phyloP scores from a whole-genome alignment of 495 filamentous ascomycete species.

The Podospora pseudocomata region DNA sequence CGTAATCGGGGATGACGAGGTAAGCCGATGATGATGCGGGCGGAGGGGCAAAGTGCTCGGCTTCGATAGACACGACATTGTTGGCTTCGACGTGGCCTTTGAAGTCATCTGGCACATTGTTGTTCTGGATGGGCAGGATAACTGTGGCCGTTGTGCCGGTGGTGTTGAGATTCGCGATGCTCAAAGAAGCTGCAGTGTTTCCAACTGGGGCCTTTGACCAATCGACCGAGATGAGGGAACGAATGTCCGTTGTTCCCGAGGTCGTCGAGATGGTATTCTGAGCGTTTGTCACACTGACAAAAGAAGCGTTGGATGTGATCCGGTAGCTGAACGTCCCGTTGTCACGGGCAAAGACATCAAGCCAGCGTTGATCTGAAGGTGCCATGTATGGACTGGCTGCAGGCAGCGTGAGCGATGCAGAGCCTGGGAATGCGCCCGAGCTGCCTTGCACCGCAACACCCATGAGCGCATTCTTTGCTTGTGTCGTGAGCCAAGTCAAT shows the following conservation, averaged over 20 bases:
- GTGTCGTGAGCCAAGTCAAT: constrained; percentile 42
- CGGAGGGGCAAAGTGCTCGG: constrained; percentile 46
- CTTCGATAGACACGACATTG: constrained; percentile 52
- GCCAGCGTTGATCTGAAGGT: constrained; percentile 41
- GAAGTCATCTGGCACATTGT: constrained; percentile 46
- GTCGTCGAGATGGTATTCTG: constrained; percentile 41
- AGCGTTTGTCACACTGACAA: constrained; percentile 47
- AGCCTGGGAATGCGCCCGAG: constrained; percentile 48
- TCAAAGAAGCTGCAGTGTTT: constrained; percentile 35
- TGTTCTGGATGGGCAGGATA: constrained; percentile 52
- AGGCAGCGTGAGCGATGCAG: constrained; percentile 44
- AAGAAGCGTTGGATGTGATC: constrained; percentile 44
- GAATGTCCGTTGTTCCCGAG: constrained; percentile 41
- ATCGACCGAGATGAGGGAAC: constrained; percentile 51
- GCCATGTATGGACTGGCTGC: constrained; percentile 52
- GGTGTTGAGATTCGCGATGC: constrained; percentile 41
- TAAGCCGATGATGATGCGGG: constrained; percentile 35
- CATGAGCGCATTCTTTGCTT: constrained; percentile 48
- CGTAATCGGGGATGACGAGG: constrained; percentile 44
- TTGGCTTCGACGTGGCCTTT: constrained; percentile 56
- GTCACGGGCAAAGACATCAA: constrained; percentile 58
- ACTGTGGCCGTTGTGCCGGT: constrained; percentile 42
- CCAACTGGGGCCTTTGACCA: constrained; percentile 50
- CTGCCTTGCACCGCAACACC: constrained; percentile 54
- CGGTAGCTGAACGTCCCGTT: constrained; percentile 50